These are phyloP conservation scores for Quercus variabilis DNA, from an alignment of 306 rosid genomes.

Conservation along the genomic window DNA sequence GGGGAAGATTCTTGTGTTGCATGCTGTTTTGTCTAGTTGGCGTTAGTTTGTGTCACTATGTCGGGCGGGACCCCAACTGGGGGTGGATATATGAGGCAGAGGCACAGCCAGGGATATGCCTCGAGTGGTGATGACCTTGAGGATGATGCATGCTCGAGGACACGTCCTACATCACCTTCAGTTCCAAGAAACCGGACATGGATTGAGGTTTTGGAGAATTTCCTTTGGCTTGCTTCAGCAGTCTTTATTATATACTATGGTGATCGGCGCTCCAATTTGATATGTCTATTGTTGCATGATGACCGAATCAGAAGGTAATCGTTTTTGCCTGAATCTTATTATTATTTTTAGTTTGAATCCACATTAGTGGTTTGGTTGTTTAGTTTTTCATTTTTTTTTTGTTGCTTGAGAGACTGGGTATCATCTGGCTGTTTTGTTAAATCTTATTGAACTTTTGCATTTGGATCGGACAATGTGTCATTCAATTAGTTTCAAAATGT, in stretches of 20 bases:
- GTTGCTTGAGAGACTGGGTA: not conserved
- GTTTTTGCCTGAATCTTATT: not conserved
- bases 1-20: conserved; percentile 19
- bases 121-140: conserved; percentile 96
- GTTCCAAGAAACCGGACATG: conserved; percentile 54
- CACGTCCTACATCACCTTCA: conserved; percentile 34
- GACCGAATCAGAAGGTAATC: conserved; percentile 75
- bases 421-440: not conserved
- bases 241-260: conserved; percentile 76
- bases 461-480: not conserved
- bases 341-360: not conserved
- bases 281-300: conserved; percentile 79
- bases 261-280: conserved; percentile 75
- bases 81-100: conserved; percentile 86
- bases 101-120: conserved; percentile 93
- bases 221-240: conserved; percentile 89
- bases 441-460: not conserved
- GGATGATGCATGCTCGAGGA: conserved; percentile 91
- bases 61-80: conserved; percentile 91
- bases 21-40: conserved; percentile 27
- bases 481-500: not conserved
- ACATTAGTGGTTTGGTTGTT: not conserved
- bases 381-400: not conserved
- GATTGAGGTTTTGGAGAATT: conserved; percentile 70
- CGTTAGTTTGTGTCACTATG: conserved; percentile 44